Evolutionary conservation across 352 stramenopile species (phyloP).

Genomic region (Phytophthora constricta): DNA sequence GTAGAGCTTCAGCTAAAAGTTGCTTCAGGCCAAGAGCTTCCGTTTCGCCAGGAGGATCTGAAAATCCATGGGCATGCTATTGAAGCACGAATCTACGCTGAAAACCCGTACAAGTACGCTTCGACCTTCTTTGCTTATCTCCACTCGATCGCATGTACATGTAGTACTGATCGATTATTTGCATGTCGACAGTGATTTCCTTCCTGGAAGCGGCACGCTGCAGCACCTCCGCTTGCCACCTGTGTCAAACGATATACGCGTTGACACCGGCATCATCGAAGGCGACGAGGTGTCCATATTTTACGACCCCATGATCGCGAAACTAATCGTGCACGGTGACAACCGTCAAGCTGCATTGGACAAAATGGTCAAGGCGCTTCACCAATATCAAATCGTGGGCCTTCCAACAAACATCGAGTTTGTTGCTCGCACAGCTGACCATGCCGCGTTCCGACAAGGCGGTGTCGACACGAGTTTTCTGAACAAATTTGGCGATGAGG

Average conservation of each 20-base stretch:
- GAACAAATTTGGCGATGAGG: conserved; percentile 88
- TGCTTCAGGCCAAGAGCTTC: conserved; percentile 90
- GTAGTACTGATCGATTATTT: conserved; percentile 6
- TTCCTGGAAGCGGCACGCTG: conserved; percentile 90
- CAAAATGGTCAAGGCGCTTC: conserved; percentile 83
- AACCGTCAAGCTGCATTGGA: conserved; percentile 85
- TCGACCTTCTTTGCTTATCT: conserved; percentile 2
- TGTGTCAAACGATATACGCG: conserved; percentile 74
- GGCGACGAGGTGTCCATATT: conserved; percentile 93
- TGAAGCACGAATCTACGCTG: conserved; percentile 94
- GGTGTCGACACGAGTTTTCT: conserved; percentile 95
- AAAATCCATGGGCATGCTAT: conserved; percentile 90
- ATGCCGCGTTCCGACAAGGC: conserved; percentile 90
- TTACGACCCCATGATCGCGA: conserved; percentile 95
- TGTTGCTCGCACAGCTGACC: conserved; percentile 87
- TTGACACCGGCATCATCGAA: conserved; percentile 91
- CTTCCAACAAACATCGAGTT: conserved; percentile 96
- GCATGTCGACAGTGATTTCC: conserved; percentile 74
- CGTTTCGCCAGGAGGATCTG: conserved; percentile 90
- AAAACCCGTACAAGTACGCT: conserved; percentile 91
- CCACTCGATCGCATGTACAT: neutral
- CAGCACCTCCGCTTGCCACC: conserved; percentile 83
- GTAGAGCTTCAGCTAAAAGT: conserved; percentile 96
- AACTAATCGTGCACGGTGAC: conserved; percentile 93
- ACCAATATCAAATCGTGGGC: conserved; percentile 93